phyloP scores from a whole-genome alignment of 495 filamentous ascomycete genomes.

The Aspergillus bertholletiae region DNA sequence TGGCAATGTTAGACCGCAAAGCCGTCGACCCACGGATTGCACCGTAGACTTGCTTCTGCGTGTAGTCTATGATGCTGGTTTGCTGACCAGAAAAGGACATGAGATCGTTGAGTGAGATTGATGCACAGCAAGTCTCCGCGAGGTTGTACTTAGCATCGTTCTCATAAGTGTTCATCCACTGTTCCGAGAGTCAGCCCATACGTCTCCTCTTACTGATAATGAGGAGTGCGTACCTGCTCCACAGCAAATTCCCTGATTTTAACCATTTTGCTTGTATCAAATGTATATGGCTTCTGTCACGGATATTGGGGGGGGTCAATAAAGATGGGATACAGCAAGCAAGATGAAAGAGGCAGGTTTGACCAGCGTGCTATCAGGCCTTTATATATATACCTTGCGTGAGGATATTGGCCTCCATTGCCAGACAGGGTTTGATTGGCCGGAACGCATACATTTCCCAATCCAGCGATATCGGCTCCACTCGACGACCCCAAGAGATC shows the following conservation, averaged over 20 bases:
- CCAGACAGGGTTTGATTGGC: neutral
- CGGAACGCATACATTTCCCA: neutral
- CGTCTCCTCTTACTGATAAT: slow-evolving; percentile 6
- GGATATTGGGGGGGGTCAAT: too few species aligned
- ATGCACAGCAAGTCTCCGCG: slow-evolving; percentile 82
- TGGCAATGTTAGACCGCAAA: slow-evolving; percentile 61
- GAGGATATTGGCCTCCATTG: too few species aligned
- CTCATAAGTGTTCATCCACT: slow-evolving; percentile 93
- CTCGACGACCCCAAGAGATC: neutral
- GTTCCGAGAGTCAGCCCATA: neutral
- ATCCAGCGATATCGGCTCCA: neutral
- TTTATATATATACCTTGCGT: neutral
- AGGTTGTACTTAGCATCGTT: slow-evolving; percentile 72
- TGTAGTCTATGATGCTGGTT: too few species aligned
- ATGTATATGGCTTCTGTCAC: too few species aligned
- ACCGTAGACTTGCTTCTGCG: slow-evolving; percentile 63
- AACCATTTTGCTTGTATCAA: too few species aligned
- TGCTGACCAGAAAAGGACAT: too few species aligned
- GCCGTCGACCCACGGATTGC: slow-evolving; percentile 63
- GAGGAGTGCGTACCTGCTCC: slow-evolving; percentile 56
- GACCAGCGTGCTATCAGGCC: neutral
- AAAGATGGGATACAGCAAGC: neutral
- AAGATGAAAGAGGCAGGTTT: neutral
- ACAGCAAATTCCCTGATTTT: slow-evolving; percentile 70
- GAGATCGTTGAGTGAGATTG: slow-evolving; percentile 76